Evolutionary conservation across 2,329 filamentous ascomycete species (phyloP).

Genomic region (Nigrograna mackinnonii): DNA sequence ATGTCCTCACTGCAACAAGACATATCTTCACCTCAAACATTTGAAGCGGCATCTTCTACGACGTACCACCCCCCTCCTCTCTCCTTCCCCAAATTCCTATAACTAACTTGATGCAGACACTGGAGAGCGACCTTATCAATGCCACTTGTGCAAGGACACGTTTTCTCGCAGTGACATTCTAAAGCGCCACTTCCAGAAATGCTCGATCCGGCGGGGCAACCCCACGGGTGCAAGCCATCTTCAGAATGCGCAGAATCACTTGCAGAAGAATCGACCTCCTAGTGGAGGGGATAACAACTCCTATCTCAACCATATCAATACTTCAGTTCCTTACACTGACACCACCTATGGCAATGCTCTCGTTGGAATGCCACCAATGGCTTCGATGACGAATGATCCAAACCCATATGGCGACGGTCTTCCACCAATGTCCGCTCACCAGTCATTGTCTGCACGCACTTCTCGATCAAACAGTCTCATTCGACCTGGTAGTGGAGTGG

Average conservation of each 20-base stretch:
- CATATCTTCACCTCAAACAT: conserved; percentile 96
- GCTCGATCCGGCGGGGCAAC: conserved; percentile 93
- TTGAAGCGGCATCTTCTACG: conserved; percentile 92
- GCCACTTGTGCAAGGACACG: conserved; percentile 94
- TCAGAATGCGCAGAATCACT: conserved; percentile 86
- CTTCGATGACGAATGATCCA: conserved; percentile 29
- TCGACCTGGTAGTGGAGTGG: conserved; percentile 41
- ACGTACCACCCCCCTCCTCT: conserved; percentile 59
- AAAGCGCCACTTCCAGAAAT: conserved; percentile 99
- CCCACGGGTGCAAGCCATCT: conserved; percentile 93
- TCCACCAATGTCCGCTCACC: conserved; percentile 41
- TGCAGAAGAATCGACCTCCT: conserved; percentile 66
- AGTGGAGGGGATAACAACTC: conserved; percentile 37
- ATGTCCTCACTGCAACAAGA: conserved; percentile 97
- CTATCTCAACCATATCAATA: conserved; percentile 39
- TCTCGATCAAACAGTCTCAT: conserved; percentile 55
- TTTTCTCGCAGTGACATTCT: conserved; percentile 98
- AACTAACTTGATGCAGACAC: conserved; percentile 69
- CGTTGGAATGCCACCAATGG: conserved; percentile 37
- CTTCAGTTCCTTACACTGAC: conserved; percentile 38
- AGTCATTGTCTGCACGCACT: conserved; percentile 51
- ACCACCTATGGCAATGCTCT: conserved; percentile 27
- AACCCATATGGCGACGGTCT: conserved; percentile 39
- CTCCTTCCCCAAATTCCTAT: too few species aligned
- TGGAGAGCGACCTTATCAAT: conserved; percentile 97